phyloP scores from a whole-genome alignment of 192 early-diverging fungal species.

The Umbelopsis sp. region DNA sequence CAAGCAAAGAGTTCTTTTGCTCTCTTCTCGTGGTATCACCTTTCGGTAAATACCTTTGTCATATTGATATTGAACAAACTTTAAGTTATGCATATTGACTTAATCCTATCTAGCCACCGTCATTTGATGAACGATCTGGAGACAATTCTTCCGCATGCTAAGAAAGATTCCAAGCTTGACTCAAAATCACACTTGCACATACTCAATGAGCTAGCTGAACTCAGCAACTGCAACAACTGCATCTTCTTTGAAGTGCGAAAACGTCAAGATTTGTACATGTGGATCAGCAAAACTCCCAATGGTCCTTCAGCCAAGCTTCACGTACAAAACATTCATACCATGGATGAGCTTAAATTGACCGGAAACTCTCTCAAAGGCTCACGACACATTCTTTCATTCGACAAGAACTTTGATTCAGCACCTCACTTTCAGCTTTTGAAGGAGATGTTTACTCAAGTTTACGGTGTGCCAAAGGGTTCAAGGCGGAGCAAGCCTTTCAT shows the following conservation, averaged over 20 bases:
- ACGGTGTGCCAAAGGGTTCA: conserved; percentile 85
- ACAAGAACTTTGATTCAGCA: conserved; percentile 85
- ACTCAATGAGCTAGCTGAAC: conserved; percentile 94
- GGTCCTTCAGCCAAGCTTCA: conserved; percentile 95
- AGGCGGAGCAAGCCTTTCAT: conserved; percentile 95
- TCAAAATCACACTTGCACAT: conserved; percentile 84
- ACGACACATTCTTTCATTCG: conserved; percentile 94
- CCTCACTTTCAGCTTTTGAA: conserved; percentile 89
- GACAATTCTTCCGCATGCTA: conserved; percentile 88
- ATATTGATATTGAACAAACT: neutral
- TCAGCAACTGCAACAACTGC: conserved; percentile 98
- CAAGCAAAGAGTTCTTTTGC: conserved; percentile 88
- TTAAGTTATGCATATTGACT: neutral
- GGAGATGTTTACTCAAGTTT: conserved; percentile 92
- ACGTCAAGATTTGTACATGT: conserved; percentile 92
- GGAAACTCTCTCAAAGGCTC: conserved; percentile 98
- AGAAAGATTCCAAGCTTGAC: conserved; percentile 96
- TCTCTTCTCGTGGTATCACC: conserved; percentile 88
- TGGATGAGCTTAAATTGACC: conserved; percentile 98
- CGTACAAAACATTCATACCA: conserved; percentile 97
- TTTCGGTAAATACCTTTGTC: conserved; percentile 58
- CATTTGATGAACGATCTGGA: conserved; percentile 92
- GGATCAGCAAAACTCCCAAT: conserved; percentile 93
- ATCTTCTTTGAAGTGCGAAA: conserved; percentile 95
- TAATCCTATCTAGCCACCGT: conserved; percentile 67